Conservation (phyloP, 495 filamentous ascomycete species). For the Podospora pseudocomata region DNA sequence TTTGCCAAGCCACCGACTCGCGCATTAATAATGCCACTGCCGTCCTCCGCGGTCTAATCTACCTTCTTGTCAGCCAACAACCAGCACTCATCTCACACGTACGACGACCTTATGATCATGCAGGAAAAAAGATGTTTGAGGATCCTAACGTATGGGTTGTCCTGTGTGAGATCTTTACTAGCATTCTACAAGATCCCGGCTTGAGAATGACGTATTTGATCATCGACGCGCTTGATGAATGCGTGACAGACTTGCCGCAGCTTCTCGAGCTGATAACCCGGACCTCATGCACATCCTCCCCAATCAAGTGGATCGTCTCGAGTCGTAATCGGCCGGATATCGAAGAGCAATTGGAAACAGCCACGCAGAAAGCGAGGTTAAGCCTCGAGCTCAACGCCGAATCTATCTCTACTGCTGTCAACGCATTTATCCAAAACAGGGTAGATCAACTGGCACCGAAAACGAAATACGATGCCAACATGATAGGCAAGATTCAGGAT, state of each 20-base stretch:
- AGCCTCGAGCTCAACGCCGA: constrained; percentile 34
- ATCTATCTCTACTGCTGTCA: constrained; percentile 21
- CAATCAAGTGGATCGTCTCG: constrained; percentile 41
- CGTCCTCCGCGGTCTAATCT: constrained; percentile 35
- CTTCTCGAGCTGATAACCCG: constrained; percentile 36
- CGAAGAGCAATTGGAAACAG: constrained; percentile 27
- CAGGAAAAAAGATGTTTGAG: background rate
- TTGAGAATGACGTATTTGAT: constrained; percentile 32
- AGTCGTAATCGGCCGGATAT: constrained; percentile 24
- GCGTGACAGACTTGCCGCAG: constrained; percentile 23
- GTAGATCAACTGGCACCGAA: constrained; percentile 12
- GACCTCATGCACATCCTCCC: constrained; percentile 10
- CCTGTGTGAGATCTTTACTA: constrained; percentile 29
- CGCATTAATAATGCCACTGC: constrained; percentile 22
- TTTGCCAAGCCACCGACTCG: constrained; percentile 36
- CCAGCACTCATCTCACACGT: constrained; percentile 27
- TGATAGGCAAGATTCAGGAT: background rate
- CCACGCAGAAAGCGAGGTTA: constrained; percentile 20
- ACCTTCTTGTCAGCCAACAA: constrained; percentile 25
- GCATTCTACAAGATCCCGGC: constrained; percentile 32
- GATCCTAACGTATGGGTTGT: constrained; percentile 30
- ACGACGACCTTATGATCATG: constrained; percentile 15
- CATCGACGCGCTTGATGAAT: constrained; percentile 53
- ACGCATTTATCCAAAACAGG: constrained; percentile 36
- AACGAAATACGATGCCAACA: constrained; percentile 9